Conservation (phyloP, 2,329 filamentous ascomycete species). For the Immersiporthe knoxdaviesiana region DNA sequence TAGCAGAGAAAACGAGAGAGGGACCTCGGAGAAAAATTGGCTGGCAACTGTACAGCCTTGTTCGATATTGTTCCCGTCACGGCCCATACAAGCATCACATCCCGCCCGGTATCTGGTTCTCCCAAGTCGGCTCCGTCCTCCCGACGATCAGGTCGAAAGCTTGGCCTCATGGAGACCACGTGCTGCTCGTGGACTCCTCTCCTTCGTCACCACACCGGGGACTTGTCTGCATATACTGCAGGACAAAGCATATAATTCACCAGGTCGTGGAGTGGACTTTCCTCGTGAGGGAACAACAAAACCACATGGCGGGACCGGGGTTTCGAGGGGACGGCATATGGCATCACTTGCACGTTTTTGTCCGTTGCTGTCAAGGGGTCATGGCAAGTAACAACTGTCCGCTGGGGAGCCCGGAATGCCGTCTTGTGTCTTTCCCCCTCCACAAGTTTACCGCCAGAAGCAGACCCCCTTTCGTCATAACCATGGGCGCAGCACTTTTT, state of each 20-base stretch:
- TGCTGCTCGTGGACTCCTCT: background rate
- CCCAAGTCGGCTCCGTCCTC: background rate
- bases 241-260: too few species aligned
- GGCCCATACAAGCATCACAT: background rate
- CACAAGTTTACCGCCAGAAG: background rate
- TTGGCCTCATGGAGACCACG: conserved; percentile 6
- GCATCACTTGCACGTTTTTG: background rate
- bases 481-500: background rate
- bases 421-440: background rate
- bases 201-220: background rate
- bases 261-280: conserved; percentile 3
- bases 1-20: too few species aligned
- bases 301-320: conserved; percentile 4
- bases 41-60: background rate
- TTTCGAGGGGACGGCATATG: background rate
- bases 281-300: background rate
- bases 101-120: background rate
- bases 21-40: too few species aligned
- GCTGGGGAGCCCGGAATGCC: background rate
- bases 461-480: background rate
- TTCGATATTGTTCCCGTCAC: background rate
- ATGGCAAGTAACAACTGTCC: background rate
- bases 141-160: background rate
- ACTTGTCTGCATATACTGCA: background rate
- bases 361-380: background rate